Conservation (phyloP, 2,329 filamentous ascomycete species). For the Colletotrichum graminicola region DNA sequence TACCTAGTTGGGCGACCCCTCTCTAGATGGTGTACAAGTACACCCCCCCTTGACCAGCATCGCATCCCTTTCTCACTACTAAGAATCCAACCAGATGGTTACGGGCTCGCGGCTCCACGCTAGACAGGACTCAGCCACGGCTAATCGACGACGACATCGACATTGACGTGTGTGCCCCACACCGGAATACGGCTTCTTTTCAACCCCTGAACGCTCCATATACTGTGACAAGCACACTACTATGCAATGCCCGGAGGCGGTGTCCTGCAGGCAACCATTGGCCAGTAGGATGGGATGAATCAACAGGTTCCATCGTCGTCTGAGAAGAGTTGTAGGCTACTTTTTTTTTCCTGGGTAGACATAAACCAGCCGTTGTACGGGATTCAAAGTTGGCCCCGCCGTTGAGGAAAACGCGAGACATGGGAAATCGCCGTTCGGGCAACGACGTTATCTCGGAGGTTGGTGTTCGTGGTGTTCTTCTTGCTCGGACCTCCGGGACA, state of each 20-base stretch:
- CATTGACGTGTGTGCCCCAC: constrained; percentile 24
- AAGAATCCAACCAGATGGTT: constrained; percentile 31
- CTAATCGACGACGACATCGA: constrained; percentile 4
- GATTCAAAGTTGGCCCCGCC: not conserved
- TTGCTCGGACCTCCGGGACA: constrained; percentile 37
- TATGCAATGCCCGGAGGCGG: constrained; percentile 2
- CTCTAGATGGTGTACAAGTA: not conserved
- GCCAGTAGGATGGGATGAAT: not conserved
- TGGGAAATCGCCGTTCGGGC: not conserved
- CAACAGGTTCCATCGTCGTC: constrained; percentile 27
- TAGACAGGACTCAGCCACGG: constrained; percentile 36
- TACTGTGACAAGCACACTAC: constrained; percentile 20
- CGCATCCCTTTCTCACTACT: constrained; percentile 21
- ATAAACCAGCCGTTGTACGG: not conserved
- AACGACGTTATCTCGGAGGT: constrained; percentile 3
- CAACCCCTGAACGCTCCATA: constrained; percentile 29
- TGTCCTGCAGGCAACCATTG: constrained; percentile 21
- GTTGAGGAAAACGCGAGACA: not conserved
- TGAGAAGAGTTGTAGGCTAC: constrained; percentile 7
- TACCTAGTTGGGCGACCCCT: not conserved
- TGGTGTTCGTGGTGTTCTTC: constrained; percentile 18
- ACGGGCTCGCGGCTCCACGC: constrained; percentile 27
- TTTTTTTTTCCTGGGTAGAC: constrained; percentile 2
- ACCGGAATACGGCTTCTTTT: constrained; percentile 10
- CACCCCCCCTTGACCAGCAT: constrained; percentile 18